phyloP scores from a whole-genome alignment of 139 green algal species.

The Tetraselmis striata region DNA sequence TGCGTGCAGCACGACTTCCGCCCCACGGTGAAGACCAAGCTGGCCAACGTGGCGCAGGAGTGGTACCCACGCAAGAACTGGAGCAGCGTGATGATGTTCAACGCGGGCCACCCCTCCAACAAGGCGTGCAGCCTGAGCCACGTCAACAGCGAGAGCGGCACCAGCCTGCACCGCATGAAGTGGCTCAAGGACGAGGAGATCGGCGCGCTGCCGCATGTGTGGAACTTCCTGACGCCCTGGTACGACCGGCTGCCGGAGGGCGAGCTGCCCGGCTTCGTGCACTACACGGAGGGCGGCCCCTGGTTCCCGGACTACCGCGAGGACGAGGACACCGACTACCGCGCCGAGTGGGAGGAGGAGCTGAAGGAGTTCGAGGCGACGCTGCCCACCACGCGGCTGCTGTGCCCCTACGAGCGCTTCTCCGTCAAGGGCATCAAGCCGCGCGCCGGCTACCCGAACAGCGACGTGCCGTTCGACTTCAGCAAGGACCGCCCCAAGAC shows the following conservation, averaged over 20 bases:
- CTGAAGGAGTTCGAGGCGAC: slow-evolving; percentile 28
- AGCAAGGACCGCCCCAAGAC: neutral
- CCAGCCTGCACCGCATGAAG: slow-evolving; percentile 27
- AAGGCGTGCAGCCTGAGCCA: slow-evolving; percentile 12
- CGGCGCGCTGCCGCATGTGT: slow-evolving; percentile 19
- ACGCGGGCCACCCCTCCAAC: slow-evolving; percentile 30
- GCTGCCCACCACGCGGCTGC: slow-evolving; percentile 13
- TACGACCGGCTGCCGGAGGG: slow-evolving; percentile 20
- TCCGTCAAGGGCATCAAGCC: slow-evolving; percentile 8
- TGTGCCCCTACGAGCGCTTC: slow-evolving; percentile 24
- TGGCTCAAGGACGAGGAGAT: slow-evolving; percentile 32
- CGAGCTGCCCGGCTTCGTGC: slow-evolving; percentile 19
- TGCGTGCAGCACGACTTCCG: slow-evolving; percentile 28
- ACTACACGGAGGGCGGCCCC: slow-evolving; percentile 22
- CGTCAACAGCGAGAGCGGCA: slow-evolving; percentile 22
- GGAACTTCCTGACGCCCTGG: slow-evolving; percentile 32
- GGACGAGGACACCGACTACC: slow-evolving; percentile 18
- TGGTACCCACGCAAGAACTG: slow-evolving; percentile 37
- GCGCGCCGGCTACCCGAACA: slow-evolving; percentile 18
- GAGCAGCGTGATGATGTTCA: slow-evolving; percentile 31
- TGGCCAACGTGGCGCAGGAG: neutral
- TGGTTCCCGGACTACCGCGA: slow-evolving; percentile 28
- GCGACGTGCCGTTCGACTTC: neutral
- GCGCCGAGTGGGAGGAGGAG: slow-evolving; percentile 24
- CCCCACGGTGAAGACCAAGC: slow-evolving; percentile 10